Evolutionary conservation across 108 stramenopile genomes (phyloP), one percentile per base, ranked within the genome.

Genomic region (Conticribra weissflogii): DNA sequence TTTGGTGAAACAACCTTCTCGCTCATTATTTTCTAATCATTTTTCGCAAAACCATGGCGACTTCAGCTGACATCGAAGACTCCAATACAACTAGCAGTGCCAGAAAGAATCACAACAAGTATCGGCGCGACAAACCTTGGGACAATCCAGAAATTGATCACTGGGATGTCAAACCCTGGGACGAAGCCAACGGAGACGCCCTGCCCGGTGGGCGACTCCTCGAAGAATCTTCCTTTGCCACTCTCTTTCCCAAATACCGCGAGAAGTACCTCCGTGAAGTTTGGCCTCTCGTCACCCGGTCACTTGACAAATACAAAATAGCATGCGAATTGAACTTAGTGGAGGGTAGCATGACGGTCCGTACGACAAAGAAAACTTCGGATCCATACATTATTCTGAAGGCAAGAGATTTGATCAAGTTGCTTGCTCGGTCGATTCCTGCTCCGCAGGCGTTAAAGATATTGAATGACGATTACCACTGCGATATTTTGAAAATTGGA

Each of bases 401-500:
- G 83, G 98, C 96, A 3, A 65, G 99, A 29, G 99, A 99, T 84
- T 64, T 98, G 30, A 89, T 99, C 62, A 98, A 98, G 69, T 80
- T 99, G 8, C 79, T 99, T 57, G 92, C 99, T 9, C 83, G 99
- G 29, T 86, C 84, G 48, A 93, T 97, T 53, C 96, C 96, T 28
- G 87, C 86, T 8, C 81, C 86, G 15, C 98, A 99, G 88, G 99
- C 97, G 5, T 54, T 98, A 25, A 92, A 95, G 59, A 93, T 98
- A 53, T 81, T 99, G 58, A 80, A 97, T 15, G 99, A 99, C 70
- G 98, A 96, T 56, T 85, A 92, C 57, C 86, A 97, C 21, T 92
- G 94, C 59, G 99, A 99, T 72, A 96, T 99, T 63, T 92, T 99
- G 69, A 99, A 99, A 86, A 98, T 99, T 76, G 99, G 99, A 28